Base-by-base conservation (phyloP, 441 rosid species). In the Capsella rubella region DNA sequence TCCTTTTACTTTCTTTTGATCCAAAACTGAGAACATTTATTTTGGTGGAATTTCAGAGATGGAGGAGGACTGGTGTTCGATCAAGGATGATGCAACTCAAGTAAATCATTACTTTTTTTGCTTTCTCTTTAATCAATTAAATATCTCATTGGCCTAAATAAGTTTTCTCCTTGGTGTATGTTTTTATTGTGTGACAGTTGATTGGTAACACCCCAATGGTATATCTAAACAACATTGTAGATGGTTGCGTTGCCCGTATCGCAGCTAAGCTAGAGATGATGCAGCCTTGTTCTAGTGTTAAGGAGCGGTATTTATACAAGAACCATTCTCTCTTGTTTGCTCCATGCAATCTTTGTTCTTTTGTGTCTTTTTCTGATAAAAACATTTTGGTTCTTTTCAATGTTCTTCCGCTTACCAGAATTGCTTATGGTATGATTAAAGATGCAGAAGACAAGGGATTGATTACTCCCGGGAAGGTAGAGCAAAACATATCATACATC, bases 391-490 rank as follows among this genome's bases (percentile, higher is more conserved):
- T 32, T 40, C 10, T 47, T 14, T 50, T 50, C 50, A 74, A 8
- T 62, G 35, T 34, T 56, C 49, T 35, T 54, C 25, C 71, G 0
- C 18, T 74, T 67, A 58, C 3, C 43, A 90, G 98, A 71, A 84
- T 87, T 64, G 92, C 88, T 0, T 69, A 80, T 69, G 86, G 90
- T 56, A 93, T 89, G 97, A 89, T 90, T 71, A 83, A 84, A 84
- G 93, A 88, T 84, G 98, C 97, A 37, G 92, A 89, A 81, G 91
- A 87, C 5, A 88, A 85, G 69, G 92, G 98, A 37, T 53, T 89
- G 78, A 93, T 93, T 31, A 86, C 84, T 2, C 92, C 98, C 0
- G 92, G 98, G 6, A 89, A 90, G 91, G 98, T 92, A 64, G n/a
- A 45, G 8, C 8, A 14, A 49, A 11, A 14, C 27, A 25, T 6